Percentiles rank a stretch among this genome's conserved stretches.
Conservation (phyloP, 2,329 filamentous ascomycete species). For the Fusarium burgessii region DNA sequence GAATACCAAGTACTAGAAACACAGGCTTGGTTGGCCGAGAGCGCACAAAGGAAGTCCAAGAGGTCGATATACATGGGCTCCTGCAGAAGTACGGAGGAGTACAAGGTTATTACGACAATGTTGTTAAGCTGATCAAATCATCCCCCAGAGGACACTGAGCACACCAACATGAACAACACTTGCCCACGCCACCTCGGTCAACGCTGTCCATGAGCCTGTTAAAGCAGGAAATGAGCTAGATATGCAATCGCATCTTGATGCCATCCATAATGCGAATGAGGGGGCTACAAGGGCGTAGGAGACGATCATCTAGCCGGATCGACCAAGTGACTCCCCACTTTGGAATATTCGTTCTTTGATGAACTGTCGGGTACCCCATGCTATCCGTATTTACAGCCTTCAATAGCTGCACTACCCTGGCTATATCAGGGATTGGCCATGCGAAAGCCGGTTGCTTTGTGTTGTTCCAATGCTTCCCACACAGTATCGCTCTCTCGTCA, state of each 20-base stretch:
- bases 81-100: conserved; percentile 66
- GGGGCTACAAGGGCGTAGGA: not conserved
- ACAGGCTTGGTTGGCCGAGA: conserved; percentile 79
- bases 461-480: not conserved
- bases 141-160: conserved; percentile 42
- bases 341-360: not conserved
- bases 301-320: not conserved
- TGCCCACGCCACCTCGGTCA: not conserved
- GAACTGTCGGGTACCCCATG: not conserved
- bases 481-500: conserved; percentile 13
- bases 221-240: conserved; percentile 2
- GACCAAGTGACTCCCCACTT: not conserved
- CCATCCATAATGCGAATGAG: not conserved
- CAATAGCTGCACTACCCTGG: not conserved
- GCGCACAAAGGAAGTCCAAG: conserved; percentile 44
- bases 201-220: not conserved
- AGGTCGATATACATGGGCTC: conserved; percentile 58
- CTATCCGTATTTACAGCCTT: not conserved
- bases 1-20: conserved; percentile 94
- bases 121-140: conserved; percentile 69
- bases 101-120: conserved; percentile 68
- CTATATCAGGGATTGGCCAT: not conserved
- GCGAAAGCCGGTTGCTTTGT: not conserved
- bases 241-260: not conserved
- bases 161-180: not conserved